These are phyloP conservation scores for Podospora pseudocomata DNA, from an alignment of 495 filamentous ascomycete genomes.

Conservation along the genomic window DNA sequence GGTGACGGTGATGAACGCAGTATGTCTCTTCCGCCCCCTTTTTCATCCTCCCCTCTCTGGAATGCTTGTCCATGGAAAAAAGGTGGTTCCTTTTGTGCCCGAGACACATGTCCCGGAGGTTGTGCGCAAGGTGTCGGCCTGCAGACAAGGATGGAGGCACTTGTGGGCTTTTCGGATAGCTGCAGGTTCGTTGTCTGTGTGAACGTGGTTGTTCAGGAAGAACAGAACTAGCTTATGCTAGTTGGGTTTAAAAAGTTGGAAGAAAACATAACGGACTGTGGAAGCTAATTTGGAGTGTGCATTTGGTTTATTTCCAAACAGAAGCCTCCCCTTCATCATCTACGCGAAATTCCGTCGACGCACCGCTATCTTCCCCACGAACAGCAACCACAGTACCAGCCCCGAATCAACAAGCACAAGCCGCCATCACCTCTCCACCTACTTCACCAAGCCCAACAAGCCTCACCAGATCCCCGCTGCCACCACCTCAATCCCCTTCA, in stretches of 20 bases:
- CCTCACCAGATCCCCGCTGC: not conserved
- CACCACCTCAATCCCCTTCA: slow-evolving; percentile 11
- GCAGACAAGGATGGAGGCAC: slow-evolving; percentile 1
- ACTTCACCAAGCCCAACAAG: not conserved
- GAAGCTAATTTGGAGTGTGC: not conserved
- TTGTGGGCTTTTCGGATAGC: not conserved
- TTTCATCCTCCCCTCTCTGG: not conserved
- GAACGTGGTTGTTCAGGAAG: not conserved
- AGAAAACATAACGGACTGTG: not conserved
- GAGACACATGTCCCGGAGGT: not conserved
- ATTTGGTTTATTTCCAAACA: not conserved
- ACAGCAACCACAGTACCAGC: not conserved
- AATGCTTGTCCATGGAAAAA: not conserved
- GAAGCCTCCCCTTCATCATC: not conserved
- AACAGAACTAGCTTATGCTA: not conserved
- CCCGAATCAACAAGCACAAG: not conserved
- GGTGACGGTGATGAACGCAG: slow-evolving; percentile 26
- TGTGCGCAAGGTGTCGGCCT: not conserved
- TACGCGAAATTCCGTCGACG: not conserved
- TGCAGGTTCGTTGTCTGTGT: not conserved
- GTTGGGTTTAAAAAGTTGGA: not conserved
- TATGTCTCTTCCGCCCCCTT: slow-evolving; percentile 26
- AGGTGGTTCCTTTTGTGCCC: not conserved
- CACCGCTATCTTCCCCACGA: not conserved
- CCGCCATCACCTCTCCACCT: slow-evolving; percentile 6